Percentiles rank a stretch among this genome's conserved stretches.
phyloP scores from a whole-genome alignment of 345 rosid species.

The Salix udensis region DNA sequence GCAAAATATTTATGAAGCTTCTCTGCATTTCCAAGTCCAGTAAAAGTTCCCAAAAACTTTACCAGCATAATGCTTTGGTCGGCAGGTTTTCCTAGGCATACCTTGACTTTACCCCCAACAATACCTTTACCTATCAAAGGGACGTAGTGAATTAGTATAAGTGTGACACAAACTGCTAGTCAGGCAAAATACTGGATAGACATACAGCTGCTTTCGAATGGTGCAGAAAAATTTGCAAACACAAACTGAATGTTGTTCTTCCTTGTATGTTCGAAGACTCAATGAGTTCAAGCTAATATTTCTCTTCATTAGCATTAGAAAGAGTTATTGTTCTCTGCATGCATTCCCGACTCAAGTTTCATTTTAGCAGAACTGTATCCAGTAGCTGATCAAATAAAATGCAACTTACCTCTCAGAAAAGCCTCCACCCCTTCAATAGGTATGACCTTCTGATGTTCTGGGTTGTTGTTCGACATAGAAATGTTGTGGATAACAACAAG shows the following conservation, averaged over 20 bases:
- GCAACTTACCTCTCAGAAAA: constrained; percentile 43
- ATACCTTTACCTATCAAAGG: constrained; percentile 41
- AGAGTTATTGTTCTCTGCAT: neutral
- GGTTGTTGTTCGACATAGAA: constrained; percentile 45
- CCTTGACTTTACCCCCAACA: constrained; percentile 45
- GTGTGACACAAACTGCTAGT: neutral
- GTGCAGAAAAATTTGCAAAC: neutral
- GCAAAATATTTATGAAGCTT: constrained; percentile 42
- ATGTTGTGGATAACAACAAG: constrained; percentile 45
- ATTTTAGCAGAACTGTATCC: neutral
- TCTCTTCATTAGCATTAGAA: neutral
- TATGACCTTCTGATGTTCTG: constrained; percentile 47
- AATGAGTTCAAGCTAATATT: neutral
- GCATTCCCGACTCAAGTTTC: constrained; percentile 1
- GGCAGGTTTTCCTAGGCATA: constrained; percentile 49
- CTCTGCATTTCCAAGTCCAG: constrained; percentile 47
- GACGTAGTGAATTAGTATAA: neutral
- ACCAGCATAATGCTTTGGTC: constrained; percentile 53
- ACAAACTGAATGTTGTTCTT: neutral
- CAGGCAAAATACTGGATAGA: neutral
- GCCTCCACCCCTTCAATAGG: constrained; percentile 45
- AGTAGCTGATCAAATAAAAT: neutral
- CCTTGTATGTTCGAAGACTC: neutral
- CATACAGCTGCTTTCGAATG: neutral
- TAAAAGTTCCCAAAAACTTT: constrained; percentile 46